Evolutionary conservation across 306 rosid species (phyloP), one percentile per base, ranked within the genome.

Genomic region (Cucurbita moschata): DNA sequence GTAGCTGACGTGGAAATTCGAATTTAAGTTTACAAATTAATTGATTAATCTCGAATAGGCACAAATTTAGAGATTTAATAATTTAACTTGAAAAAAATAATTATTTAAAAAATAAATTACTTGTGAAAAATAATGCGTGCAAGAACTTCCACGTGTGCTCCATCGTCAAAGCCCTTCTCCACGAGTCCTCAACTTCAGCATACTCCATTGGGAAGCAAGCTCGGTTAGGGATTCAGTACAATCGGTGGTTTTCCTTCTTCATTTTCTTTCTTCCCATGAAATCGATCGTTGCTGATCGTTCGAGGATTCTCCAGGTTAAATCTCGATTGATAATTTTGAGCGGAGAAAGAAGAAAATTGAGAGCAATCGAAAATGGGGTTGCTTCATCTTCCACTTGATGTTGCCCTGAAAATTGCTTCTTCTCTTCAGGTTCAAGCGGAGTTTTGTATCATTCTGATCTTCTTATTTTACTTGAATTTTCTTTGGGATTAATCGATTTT

Each of bases 371-470:
- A 81, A 47, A 68, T 70, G 74, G 74, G 60, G 10, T 26, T 70
- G 19, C 5, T 10, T 65, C 80, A 74, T 5, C 83, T 92, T 55
- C 89, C 98, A 10, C 73, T 83, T 26, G 96, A 90, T 55, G 77
- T 90, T 75, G 81, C 83, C 74, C 39, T 92, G 69, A 83, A 88
- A 70, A 88, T 92, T 49, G 91, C 83, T 73, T 87, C 90, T 15
- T 79, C 80, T 23, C 96, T 92, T 77, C 84, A 73, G 88, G 94
- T 89, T 76, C 16, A 46, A 50, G 21, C 35, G 16, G 10, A 39
- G 13, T 69, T 49, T 53, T 72, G 7, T 40, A 4, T 53, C 7
- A 39, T 54, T 56, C 38, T 55, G 42, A 55, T 30, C 2, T 1
- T 51, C 4, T 8, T 46, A 16, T 4, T 15, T 7, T n/a, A 19